Evolutionary conservation across 2,329 filamentous ascomycete genomes (phyloP).

Genomic region (Penicillium janthinellum): DNA sequence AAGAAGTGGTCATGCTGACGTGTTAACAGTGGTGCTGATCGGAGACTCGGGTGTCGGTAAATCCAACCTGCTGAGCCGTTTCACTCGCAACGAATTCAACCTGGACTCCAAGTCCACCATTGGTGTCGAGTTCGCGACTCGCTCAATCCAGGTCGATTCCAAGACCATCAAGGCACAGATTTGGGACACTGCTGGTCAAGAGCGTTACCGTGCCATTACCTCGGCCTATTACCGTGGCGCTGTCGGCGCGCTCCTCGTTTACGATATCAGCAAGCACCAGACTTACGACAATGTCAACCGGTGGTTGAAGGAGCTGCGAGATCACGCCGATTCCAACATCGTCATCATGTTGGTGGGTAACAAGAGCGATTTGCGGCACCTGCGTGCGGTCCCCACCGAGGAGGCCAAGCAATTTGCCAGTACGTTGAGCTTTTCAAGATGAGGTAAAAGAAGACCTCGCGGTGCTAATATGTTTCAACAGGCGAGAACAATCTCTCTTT

Average conservation of each 20-base stretch:
- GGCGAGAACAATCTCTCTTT: constrained; percentile 98
- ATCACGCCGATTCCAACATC: constrained; percentile 97
- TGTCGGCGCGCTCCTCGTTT: constrained; percentile 94
- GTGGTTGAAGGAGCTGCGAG: constrained; percentile 98
- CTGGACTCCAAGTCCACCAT: constrained; percentile 99
- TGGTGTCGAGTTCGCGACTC: constrained; percentile 97
- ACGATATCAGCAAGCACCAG: constrained; percentile 99
- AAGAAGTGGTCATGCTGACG: constrained; percentile 22
- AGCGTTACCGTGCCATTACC: constrained; percentile 98
- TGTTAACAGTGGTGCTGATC: constrained; percentile 82
- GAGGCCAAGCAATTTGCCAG: constrained; percentile 98
- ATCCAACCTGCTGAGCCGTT: constrained; percentile 98
- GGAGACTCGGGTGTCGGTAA: constrained; percentile 99
- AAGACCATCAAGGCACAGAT: constrained; percentile 99
- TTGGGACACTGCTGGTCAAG: constrained; percentile 98
- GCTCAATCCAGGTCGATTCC: constrained; percentile 96
- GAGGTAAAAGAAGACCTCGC: not conserved
- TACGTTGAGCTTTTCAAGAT: constrained; percentile 47
- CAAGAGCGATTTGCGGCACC: constrained; percentile 99
- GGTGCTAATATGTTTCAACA: constrained; percentile 45
- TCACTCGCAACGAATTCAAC: constrained; percentile 99
- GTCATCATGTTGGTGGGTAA: constrained; percentile 99
- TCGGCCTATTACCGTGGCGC: constrained; percentile 98
- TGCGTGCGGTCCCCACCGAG: constrained; percentile 94
- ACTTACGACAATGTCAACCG: constrained; percentile 98